Conservation (phyloP, 2,329 filamentous ascomycete species). For the Epichloe sibirici region DNA sequence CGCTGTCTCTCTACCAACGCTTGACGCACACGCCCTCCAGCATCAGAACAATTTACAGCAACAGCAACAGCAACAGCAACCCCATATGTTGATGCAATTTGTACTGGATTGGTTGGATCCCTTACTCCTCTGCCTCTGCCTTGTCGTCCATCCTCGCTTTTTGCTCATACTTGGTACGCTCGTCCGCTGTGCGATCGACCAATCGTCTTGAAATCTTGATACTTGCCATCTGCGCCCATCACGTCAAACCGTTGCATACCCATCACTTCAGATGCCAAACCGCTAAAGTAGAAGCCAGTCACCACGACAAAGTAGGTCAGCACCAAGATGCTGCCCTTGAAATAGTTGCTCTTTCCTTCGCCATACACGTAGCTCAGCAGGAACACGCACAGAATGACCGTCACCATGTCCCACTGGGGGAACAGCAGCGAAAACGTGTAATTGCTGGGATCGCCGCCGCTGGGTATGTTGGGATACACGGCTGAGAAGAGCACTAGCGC, state of each 20-base stretch:
- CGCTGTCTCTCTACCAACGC: background rate
- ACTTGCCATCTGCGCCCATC: constrained; percentile 37
- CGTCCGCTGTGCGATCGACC: constrained; percentile 29
- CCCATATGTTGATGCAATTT: background rate
- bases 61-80: background rate
- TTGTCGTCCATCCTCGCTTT: background rate
- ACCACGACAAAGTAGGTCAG: constrained; percentile 88
- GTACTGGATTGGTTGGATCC: background rate
- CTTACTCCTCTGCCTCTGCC: background rate
- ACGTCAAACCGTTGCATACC: constrained; percentile 40
- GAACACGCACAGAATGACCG: constrained; percentile 91
- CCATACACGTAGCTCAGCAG: constrained; percentile 94
- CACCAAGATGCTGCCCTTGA: constrained; percentile 93
- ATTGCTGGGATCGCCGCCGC: constrained; percentile 28
- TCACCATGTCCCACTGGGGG: constrained; percentile 98
- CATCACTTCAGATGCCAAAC: constrained; percentile 35
- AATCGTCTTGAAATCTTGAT: constrained; percentile 40
- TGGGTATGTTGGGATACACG: constrained; percentile 41
- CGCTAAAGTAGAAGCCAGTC: constrained; percentile 80
- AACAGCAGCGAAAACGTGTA: constrained; percentile 83
- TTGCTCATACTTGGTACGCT: constrained; percentile 12
- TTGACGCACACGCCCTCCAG: background rate
- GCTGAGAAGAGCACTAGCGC: constrained; percentile 87
- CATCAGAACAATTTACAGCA: background rate
- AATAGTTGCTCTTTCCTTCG: constrained; percentile 99